phyloP scores from a whole-genome alignment of 352 stramenopile genomes.

The Globisporangium middletonii region DNA sequence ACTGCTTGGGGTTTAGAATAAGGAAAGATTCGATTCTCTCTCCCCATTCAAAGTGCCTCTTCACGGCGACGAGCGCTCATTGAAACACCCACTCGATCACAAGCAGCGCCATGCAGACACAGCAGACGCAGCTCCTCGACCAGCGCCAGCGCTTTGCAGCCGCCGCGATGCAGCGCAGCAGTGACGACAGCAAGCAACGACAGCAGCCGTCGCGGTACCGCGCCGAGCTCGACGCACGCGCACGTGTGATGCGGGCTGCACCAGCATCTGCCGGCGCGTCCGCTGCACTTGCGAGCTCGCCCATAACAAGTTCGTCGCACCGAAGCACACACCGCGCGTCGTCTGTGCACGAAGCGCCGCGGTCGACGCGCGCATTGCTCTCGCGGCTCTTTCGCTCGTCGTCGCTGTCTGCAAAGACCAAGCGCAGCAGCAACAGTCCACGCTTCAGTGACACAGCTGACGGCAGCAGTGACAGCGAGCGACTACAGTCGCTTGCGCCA shows the following conservation, averaged over 20 bases:
- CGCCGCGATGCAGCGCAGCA: background rate
- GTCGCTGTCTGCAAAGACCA: constrained; percentile 7
- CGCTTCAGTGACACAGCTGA: too few relatives aligned
- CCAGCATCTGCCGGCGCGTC: constrained; percentile 5
- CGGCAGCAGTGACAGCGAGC: too few relatives aligned
- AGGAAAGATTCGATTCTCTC: too few relatives aligned
- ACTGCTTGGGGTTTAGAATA: too few relatives aligned
- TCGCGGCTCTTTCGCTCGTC: constrained; percentile 20
- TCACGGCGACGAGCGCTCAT: too few relatives aligned
- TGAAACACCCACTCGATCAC: background rate
- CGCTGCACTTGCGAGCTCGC: background rate
- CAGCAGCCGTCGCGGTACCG: background rate
- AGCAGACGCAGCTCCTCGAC: background rate
- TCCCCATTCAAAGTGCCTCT: too few relatives aligned
- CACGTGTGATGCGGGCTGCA: constrained; percentile 5
- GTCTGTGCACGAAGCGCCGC: background rate
- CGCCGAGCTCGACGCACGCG: constrained; percentile 7
- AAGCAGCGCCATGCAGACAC: background rate
- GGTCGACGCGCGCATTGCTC: constrained; percentile 15
- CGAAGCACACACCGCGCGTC: constrained; percentile 3
- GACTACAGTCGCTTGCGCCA: too few relatives aligned
- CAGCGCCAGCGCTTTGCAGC: background rate
- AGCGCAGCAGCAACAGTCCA: background rate
- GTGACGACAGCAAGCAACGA: background rate
- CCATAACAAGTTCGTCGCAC: background rate